Conservation (phyloP, 2,329 filamentous ascomycete species). For the Verticillium klebahnii region DNA sequence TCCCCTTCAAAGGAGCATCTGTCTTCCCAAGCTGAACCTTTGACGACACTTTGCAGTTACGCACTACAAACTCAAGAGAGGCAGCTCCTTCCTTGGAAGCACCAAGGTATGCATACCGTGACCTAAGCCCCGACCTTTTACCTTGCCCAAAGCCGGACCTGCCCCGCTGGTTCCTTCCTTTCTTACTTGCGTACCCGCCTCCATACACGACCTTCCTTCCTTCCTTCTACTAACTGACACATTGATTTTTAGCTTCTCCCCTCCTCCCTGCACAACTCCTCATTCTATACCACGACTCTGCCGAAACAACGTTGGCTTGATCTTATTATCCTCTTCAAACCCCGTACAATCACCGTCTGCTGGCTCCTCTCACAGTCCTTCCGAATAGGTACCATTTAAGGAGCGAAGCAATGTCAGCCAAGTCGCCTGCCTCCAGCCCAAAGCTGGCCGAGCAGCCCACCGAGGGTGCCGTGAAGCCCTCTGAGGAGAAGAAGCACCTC, state of each 20-base stretch:
- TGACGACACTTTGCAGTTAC: background rate
- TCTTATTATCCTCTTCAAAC: background rate
- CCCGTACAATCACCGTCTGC: background rate
- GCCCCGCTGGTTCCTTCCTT: background rate
- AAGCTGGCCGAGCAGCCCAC: conserved; percentile 13
- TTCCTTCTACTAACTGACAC: background rate
- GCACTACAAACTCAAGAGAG: background rate
- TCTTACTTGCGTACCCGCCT: conserved; percentile 12
- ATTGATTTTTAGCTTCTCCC: background rate
- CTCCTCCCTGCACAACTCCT: background rate
- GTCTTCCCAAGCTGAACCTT: background rate
- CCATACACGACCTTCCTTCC: background rate
- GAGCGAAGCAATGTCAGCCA: conserved; percentile 23
- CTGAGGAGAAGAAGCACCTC: background rate
- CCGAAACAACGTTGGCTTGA: background rate
- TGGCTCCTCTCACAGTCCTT: background rate
- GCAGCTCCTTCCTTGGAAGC: background rate
- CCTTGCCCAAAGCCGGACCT: no score
- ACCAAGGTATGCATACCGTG: background rate
- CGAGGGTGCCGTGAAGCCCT: background rate
- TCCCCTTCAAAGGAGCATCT: background rate
- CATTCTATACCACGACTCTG: background rate
- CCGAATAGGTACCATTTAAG: background rate
- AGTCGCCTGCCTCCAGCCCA: conserved; percentile 21
- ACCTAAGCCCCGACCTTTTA: background rate